Evolutionary conservation across 1,284 basidiomycete species (phyloP).

Genomic region (Hemileia vastatrix): DNA sequence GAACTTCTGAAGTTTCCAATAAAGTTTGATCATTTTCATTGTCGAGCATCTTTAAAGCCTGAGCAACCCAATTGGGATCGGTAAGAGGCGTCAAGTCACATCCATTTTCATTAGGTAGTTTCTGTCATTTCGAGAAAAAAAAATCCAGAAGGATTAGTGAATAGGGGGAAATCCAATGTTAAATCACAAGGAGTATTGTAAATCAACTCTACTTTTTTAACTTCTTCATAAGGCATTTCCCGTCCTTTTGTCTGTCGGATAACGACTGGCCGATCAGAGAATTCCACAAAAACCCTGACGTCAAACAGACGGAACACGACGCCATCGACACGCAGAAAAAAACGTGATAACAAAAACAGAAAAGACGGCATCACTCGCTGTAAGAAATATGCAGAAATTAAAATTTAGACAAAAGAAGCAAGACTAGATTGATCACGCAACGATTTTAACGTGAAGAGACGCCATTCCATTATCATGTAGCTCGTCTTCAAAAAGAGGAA

Average conservation of each 20-base stretch:
- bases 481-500: conserved; percentile 85
- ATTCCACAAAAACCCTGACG: conserved; percentile 79
- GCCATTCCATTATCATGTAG: conserved; percentile 88
- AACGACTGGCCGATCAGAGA: conserved; percentile 50
- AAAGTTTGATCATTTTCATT: too few relatives aligned
- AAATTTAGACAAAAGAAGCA: background rate
- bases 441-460: conserved; percentile 68
- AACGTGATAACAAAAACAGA: conserved; percentile 78
- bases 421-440: conserved; percentile 47
- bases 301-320: conserved; percentile 88
- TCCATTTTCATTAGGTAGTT: conserved; percentile 56
- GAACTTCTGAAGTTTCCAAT: too few relatives aligned
- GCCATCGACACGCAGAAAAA: conserved; percentile 88
- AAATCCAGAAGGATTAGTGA: background rate
- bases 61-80: conserved; percentile 74
- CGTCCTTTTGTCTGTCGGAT: conserved; percentile 76
- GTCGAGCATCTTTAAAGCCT: conserved; percentile 9
- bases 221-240: conserved; percentile 74
- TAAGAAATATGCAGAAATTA: too few relatives aligned
- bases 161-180: background rate
- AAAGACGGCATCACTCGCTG: conserved; percentile 97
- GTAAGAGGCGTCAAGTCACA: conserved; percentile 83
- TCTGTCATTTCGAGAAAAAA: conserved; percentile 47
- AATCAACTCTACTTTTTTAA: conserved; percentile 56
- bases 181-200: background rate